These are phyloP conservation scores for Pezicula rhizophila DNA, from an alignment of 2,329 filamentous ascomycete species.

Conservation along the genomic window DNA sequence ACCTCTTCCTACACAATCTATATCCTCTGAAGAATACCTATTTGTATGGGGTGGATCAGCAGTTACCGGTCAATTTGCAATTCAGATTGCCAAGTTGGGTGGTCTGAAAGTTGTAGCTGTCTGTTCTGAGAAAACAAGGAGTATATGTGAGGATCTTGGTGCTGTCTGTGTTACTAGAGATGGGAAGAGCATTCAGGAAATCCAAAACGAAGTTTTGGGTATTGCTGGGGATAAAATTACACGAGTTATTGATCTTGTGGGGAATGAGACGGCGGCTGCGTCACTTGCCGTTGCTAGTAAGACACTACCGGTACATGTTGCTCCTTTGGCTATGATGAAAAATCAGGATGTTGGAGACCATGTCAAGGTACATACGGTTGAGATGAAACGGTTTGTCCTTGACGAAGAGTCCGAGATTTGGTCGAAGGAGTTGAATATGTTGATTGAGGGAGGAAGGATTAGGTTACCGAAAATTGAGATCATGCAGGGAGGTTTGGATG, in stretches of 20 bases:
- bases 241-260: slow-evolving; percentile 33
- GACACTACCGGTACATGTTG: slow-evolving; percentile 21
- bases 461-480: slow-evolving; percentile 27
- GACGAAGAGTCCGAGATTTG: slow-evolving; percentile 24
- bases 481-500: slow-evolving; percentile 29
- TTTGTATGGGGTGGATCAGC: slow-evolving; percentile 37
- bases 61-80: slow-evolving; percentile 35
- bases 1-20: slow-evolving; percentile 12
- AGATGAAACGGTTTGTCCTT: slow-evolving; percentile 35
- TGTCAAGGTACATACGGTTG: slow-evolving; percentile 29
- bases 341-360: slow-evolving; percentile 24
- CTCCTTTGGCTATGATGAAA: slow-evolving; percentile 31
- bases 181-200: slow-evolving; percentile 26
- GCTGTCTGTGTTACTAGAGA: slow-evolving; percentile 30
- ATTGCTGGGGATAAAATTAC: slow-evolving; percentile 25
- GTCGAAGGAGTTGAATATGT: slow-evolving; percentile 25
- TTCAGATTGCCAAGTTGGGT: slow-evolving; percentile 30
- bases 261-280: slow-evolving; percentile 28
- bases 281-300: slow-evolving; percentile 25
- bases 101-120: slow-evolving; percentile 32
- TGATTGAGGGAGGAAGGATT: slow-evolving; percentile 25
- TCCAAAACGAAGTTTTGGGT: slow-evolving; percentile 27
- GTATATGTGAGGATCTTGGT: slow-evolving; percentile 18
- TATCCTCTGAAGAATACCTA: slow-evolving; percentile 10
- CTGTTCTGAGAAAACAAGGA: neutral